Evolutionary conservation across 306 rosid species (phyloP), one percentile per base, ranked within the genome.

Genomic region (Elaeagnus macrophylla): DNA sequence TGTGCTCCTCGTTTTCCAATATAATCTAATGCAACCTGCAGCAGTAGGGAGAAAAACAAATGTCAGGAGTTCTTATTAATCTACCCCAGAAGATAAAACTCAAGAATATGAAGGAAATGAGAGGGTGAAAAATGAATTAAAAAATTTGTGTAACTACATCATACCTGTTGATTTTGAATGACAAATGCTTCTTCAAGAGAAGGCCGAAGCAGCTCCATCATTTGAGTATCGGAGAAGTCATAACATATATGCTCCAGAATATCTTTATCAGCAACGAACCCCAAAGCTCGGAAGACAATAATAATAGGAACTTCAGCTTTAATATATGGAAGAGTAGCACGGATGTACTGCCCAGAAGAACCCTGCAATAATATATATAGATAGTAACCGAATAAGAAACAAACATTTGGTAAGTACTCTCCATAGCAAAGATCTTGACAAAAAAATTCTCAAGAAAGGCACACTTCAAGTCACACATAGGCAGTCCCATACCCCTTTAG

Each of bases 111-210:
- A 3, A 0, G 14, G 38, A 44, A 16, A 57, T 16, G 46, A 6
- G 25, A 39, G 5, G 6, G 55, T 32, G 12, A 53, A 17, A 36
- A 67, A 51, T 40, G 6, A 17, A 0, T 1, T 1, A 35, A 14
- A 50, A 39, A 39, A 10, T 15, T 16, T 17, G 39, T 38, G 46
- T 39, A 38, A 39, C 18, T 50, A 17, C 6, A 16, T 13, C 11
- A 38, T 8, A 91, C 97, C 95, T 84, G 99, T 53, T 91, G 99
- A 70, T 91, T 91, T 67, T 87, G 99, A 76, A 91, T 91, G n/a
- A 87, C 99, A 80, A 91, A 91, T 37, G 99, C 99, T 79, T 91
- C 99, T 81, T 91, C 99, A 59, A 91, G 67, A 11, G 99, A 91
- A 44, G 96, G 96, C 20, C 96, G 88, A 57, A 91, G 90, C 80